Base-by-base conservation (phyloP, 108 stramenopile genomes). In the Nannochloropsis granulata region DNA sequence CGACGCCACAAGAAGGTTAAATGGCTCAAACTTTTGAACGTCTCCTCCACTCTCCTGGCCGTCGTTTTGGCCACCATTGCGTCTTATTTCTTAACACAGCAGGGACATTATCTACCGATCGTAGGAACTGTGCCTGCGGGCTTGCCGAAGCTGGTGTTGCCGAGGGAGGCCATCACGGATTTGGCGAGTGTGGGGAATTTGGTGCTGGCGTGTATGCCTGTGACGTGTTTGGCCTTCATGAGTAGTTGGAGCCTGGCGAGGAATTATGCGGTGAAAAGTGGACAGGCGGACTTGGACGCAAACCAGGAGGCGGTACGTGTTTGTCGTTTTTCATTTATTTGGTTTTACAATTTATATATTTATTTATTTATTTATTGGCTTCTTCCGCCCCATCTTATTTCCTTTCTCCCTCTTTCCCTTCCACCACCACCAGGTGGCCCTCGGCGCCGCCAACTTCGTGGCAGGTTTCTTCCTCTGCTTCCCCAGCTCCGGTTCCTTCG, bases 361-460 rank as follows among this genome's bases (percentile, higher is more conserved):
- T 10, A 16, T n/a, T n/a, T 71, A 71, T 10, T 5, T 71, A n/a
- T 71, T n/a, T n/a, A 71, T n/a, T n/a, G 56, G 21, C 7, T 16
- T 71, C 56, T n/a, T 71, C 56, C n/a, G 16, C 56, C 56, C n/a
- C 21, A 71, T 71, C 56, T 71, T 10, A 71, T 10, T n/a, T n/a
- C n/a, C n/a, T 16, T n/a, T 10, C 44, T 81, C 12, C 8, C 81
- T 8, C 81, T 8, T 12, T 23, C 81, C 43, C 0, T 8, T 23
- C 12, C 42, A 8, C 8, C 21, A 23, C 2, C 12, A 81, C 44
- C 42, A 81, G 42, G 44, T 81, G 42, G 42, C 81, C 8, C 78
- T 84, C 79, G 34, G 78, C 26, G 78, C 85, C 43, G 81, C 82
- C 26, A 81, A 85, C 82, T 81, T 81, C 42, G 85, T 85, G 43